Evolutionary conservation across 169 alveolate genomes (phyloP).

Genomic region (Eimeria necatrix): DNA sequence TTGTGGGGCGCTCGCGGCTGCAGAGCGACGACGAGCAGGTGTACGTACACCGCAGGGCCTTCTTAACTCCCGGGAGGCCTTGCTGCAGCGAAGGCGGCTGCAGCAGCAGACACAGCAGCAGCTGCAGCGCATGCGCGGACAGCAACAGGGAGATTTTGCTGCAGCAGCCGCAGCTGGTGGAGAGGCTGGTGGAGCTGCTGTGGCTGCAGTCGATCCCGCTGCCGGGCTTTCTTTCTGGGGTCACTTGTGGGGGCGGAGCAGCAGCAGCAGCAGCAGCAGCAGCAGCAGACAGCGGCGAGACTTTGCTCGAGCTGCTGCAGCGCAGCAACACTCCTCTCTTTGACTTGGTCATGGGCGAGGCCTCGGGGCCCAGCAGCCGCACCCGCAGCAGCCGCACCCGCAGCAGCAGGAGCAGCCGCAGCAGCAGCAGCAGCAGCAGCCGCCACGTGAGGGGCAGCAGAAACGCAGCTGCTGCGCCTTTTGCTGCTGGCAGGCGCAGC

Average conservation of each 20-base stretch:
- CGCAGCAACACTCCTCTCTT: constrained; percentile 4
- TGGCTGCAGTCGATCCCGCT: constrained; percentile 59
- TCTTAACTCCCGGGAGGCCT: background rate
- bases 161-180: constrained; percentile 33
- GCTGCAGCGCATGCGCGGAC: constrained; percentile 25
- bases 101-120: constrained; percentile 35
- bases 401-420: background rate
- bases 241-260: constrained; percentile 61
- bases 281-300: constrained; percentile 15
- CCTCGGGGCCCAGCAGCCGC: background rate
- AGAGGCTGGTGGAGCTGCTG: constrained; percentile 16
- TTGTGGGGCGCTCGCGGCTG: background rate
- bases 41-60: constrained; percentile 31
- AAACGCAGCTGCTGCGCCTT: background rate
- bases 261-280: constrained; percentile 49
- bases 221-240: constrained; percentile 53
- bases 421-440: constrained; percentile 25
- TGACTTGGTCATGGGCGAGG: background rate
- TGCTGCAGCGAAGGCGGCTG: constrained; percentile 42
- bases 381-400: background rate
- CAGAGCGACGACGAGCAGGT: constrained; percentile 47
- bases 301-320: constrained; percentile 15
- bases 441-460: background rate
- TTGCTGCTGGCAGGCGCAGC: background rate
- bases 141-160: constrained; percentile 29